Percentiles rank a stretch among this genome's conserved stretches.
These are phyloP conservation scores for Aspergillus ustus DNA, from an alignment of 2,329 filamentous ascomycete genomes.

Conservation along the genomic window DNA sequence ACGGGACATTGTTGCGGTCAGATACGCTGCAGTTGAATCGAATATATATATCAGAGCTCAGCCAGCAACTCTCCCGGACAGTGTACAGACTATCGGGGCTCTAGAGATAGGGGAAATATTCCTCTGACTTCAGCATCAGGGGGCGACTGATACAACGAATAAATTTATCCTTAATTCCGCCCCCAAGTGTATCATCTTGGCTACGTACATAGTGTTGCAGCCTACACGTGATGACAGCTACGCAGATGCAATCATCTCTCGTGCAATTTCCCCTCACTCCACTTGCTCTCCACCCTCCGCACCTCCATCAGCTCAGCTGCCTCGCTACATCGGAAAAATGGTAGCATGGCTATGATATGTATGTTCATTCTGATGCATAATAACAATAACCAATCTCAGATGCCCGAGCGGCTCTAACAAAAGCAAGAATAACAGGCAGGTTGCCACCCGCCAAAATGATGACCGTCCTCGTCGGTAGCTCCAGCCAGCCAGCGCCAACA, in stretches of 20 bases:
- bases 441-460: slow-evolving; percentile 8
- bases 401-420: slow-evolving; percentile 1
- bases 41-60: neutral
- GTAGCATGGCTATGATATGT: slow-evolving; percentile 5
- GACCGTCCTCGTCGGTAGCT: neutral
- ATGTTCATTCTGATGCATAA: slow-evolving; percentile 20
- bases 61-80: neutral
- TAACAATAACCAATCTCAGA: slow-evolving; percentile 5
- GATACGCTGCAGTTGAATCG: neutral
- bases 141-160: no score
- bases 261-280: neutral
- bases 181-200: neutral
- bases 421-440: slow-evolving; percentile 1
- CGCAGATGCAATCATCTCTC: neutral
- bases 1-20: neutral
- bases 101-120: neutral
- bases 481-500: slow-evolving; percentile 9
- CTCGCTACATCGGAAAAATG: neutral
- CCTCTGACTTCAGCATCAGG: neutral
- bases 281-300: neutral
- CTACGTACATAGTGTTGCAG: neutral
- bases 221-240: neutral
- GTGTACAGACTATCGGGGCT: neutral
- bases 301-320: neutral
- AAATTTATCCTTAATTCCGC: neutral